Evolutionary conservation across 176 grass and related monocot genomes (phyloP), one percentile per base, ranked within the genome.

Genomic region (Otatea glauca): DNA sequence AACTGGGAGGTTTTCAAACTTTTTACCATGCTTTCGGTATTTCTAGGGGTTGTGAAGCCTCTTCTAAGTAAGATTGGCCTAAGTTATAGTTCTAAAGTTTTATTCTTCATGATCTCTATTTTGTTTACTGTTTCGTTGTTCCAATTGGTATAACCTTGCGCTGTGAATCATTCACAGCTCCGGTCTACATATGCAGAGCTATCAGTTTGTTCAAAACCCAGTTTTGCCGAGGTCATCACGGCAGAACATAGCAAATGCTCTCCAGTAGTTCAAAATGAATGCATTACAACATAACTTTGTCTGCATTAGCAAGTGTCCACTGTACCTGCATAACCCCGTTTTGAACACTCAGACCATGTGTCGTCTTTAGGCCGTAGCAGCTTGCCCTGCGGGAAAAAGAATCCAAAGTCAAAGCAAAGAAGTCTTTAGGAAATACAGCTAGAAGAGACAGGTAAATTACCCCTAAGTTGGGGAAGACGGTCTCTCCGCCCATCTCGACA

Each of bases 291-390:
- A 43, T 9, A 44, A 17, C 7, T 58, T 58, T 55, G 5, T 21
- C 1, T 68, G 35, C 9, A 15, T 25, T 78, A 47, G 6, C 58
- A 78, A 56, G 23, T 20, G 59, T 39, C 53, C 13, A 21, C 11
- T 13, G 21, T 84, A 94, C 86, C 86, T 89, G 89, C 89, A 72
- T 81, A 88, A 13, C 86, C 89, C 12, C 20, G 9, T 70, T 14
- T 67, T 39, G 90, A 82, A 43, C 90, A 94, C 12, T 90, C 86
- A 1, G 90, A 88, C 90, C 85, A 88, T 5, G 88, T 84, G 8
- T 88, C 49, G 61, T 92, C 83, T 84, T 92, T 84, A 14, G 24
- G 44, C 58, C 91, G 89, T 32, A 78, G 54, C 53, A 78, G n/a
- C 37, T 9, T 75, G 47, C 24, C 42, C 86, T 87, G 55, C 54